phyloP scores from a whole-genome alignment of 352 stramenopile genomes.

The Pythium aphanidermatum region DNA sequence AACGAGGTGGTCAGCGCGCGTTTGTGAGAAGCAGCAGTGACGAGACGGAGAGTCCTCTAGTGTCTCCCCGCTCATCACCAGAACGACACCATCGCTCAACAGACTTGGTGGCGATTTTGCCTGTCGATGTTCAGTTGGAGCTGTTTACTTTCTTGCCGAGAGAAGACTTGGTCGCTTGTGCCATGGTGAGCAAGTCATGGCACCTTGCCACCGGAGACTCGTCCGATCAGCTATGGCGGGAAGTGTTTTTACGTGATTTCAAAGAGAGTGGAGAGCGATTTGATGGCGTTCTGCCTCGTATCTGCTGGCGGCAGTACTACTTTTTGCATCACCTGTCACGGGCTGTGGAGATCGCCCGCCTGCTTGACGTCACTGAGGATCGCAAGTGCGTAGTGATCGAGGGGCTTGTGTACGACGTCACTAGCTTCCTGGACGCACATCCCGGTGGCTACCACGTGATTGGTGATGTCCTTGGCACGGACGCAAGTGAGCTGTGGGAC shows the following conservation, averaged over 20 bases:
- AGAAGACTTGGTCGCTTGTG: conserved; percentile 35
- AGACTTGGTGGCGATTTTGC: conserved; percentile 21
- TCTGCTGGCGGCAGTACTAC: conserved; percentile 65
- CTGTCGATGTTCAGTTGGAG: conserved; percentile 40
- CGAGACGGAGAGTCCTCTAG: not conserved
- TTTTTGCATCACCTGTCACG: conserved; percentile 63
- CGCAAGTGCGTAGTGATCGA: conserved; percentile 60
- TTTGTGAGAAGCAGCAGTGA: conserved; percentile 1
- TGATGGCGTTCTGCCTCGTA: conserved; percentile 35
- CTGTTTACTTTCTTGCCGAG: conserved; percentile 46
- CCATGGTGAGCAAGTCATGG: conserved; percentile 40
- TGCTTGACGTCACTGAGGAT: conserved; percentile 31
- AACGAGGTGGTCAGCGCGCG: not conserved
- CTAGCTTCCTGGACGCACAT: conserved; percentile 57
- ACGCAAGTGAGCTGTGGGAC: conserved; percentile 63
- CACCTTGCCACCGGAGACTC: conserved; percentile 23
- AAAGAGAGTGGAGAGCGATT: conserved; percentile 44
- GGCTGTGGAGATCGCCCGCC: conserved; percentile 50
- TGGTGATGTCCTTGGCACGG: conserved; percentile 56
- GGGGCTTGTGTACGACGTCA: conserved; percentile 61
- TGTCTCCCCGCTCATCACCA: not conserved
- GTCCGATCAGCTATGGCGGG: conserved; percentile 39
- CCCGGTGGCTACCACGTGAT: conserved; percentile 68
- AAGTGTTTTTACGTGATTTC: conserved; percentile 53
- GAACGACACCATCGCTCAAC: not conserved